phyloP scores from a whole-genome alignment of 139 green algal species.

The Nannochloris sp. region DNA sequence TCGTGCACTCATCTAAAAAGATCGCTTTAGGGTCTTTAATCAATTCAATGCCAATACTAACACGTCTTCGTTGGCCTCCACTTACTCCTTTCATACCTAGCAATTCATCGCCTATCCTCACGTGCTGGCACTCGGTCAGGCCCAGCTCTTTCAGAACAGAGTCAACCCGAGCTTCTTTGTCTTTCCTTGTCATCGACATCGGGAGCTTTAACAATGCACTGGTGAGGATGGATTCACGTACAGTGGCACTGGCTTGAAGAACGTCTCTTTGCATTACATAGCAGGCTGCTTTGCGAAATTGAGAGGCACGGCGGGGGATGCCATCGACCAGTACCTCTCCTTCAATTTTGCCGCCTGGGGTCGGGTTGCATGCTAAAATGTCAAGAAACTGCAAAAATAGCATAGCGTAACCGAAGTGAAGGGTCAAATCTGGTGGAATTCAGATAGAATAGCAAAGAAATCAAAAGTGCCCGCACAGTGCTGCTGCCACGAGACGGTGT shows the following conservation, averaged over 20 bases:
- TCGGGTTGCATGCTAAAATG: slow-evolving; percentile 40
- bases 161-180: slow-evolving; percentile 49
- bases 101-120: slow-evolving; percentile 57
- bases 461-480: no score
- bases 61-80: slow-evolving; percentile 56
- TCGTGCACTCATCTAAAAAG: slow-evolving; percentile 71
- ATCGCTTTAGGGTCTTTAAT: slow-evolving; percentile 55
- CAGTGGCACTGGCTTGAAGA: slow-evolving; percentile 51
- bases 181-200: slow-evolving; percentile 5
- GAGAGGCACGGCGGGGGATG: not conserved
- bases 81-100: slow-evolving; percentile 62
- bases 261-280: slow-evolving; percentile 60
- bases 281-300: slow-evolving; percentile 28
- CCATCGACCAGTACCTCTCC: slow-evolving; percentile 51
- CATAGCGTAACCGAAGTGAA: not conserved
- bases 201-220: slow-evolving; percentile 59
- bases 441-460: no score
- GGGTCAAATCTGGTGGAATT: no score
- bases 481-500: no score
- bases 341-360: not conserved
- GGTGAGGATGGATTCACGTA: slow-evolving; percentile 49
- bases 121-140: slow-evolving; percentile 42
- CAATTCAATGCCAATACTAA: slow-evolving; percentile 60
- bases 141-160: slow-evolving; percentile 47
- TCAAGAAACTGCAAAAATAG: slow-evolving; percentile 47